These are phyloP conservation scores for Echinochloa phyllopogon DNA, from an alignment of 176 grass and related monocot genomes.

Conservation along the genomic window DNA sequence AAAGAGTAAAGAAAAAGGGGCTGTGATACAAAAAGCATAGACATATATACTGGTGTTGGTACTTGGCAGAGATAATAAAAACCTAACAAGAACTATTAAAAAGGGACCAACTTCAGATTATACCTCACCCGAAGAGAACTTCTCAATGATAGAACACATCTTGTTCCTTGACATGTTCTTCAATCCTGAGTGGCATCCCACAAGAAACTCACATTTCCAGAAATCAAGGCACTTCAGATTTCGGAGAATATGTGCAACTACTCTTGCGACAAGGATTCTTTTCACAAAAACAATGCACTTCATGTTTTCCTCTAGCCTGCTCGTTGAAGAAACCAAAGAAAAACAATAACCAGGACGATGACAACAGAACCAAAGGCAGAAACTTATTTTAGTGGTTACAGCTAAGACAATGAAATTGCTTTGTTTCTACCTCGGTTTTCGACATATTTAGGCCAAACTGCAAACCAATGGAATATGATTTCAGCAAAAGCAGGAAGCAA, in stretches of 20 bases:
- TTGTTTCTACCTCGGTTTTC: background rate
- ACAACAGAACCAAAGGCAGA: constrained; percentile 36
- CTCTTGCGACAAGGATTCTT: constrained; percentile 77
- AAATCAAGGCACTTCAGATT: constrained; percentile 70
- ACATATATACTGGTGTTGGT: constrained; percentile 17
- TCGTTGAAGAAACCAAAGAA: constrained; percentile 46
- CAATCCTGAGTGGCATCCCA: constrained; percentile 74
- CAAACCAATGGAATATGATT: constrained; percentile 1
- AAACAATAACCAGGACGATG: constrained; percentile 39
- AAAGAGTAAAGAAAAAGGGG: constrained; percentile 25
- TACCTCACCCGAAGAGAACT: constrained; percentile 86
- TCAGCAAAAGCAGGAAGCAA: constrained; percentile 4
- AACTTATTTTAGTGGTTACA: constrained; percentile 36
- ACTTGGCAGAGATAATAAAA: constrained; percentile 25
- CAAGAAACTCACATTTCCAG: constrained; percentile 94
- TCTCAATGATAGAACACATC: constrained; percentile 85
- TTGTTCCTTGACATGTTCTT: constrained; percentile 83
- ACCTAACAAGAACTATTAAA: background rate
- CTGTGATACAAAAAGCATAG: constrained; percentile 46
- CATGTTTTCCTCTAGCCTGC: constrained; percentile 65
- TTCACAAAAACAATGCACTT: constrained; percentile 99
- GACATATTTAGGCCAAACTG: constrained; percentile 6
- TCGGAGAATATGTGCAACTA: constrained; percentile 67
- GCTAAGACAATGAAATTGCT: constrained; percentile 28
- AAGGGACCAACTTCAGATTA: constrained; percentile 40